These are phyloP conservation scores for Podaxis sp. DNA, from an alignment of 768 basidiomycete species.

Conservation along the genomic window DNA sequence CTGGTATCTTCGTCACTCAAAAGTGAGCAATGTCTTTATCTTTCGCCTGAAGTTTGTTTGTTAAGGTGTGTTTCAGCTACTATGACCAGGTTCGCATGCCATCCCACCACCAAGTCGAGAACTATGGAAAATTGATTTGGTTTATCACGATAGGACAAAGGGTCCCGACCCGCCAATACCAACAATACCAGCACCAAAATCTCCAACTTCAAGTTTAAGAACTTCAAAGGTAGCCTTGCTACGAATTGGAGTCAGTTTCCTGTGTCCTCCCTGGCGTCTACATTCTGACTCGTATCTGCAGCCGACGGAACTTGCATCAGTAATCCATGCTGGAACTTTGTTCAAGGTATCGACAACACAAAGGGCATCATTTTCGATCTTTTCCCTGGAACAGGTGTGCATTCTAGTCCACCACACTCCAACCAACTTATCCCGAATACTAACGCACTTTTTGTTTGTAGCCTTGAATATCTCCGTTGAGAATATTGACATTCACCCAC, in stretches of 20 bases:
- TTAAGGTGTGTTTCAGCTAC: constrained; percentile 33
- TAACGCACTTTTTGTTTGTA: constrained; percentile 4
- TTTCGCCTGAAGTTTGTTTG: neutral
- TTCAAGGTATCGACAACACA: constrained; percentile 32
- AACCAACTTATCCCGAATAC: neutral
- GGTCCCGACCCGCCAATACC: constrained; percentile 29
- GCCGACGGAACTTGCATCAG: constrained; percentile 40
- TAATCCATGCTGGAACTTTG: constrained; percentile 39
- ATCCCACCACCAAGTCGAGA: neutral
- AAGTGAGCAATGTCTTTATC: constrained; percentile 27
- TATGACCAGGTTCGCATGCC: constrained; percentile 40
- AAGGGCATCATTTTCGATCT: constrained; percentile 38
- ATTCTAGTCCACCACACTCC: neutral
- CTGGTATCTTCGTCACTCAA: constrained; percentile 47
- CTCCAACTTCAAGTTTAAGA: constrained; percentile 35
- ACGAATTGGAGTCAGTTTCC: constrained; percentile 36
- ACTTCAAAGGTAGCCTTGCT: constrained; percentile 33
- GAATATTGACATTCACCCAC: constrained; percentile 28
- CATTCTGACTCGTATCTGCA: constrained; percentile 12
- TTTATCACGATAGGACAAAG: constrained; percentile 29
- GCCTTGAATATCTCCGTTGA: constrained; percentile 28
- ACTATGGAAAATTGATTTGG: neutral
- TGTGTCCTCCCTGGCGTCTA: too few relatives aligned
- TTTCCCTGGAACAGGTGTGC: constrained; percentile 33
- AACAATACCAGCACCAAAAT: constrained; percentile 35